Percentiles rank a stretch among this genome's conserved stretches.
phyloP scores from a whole-genome alignment of 163 green algal species.

The Chloroidium sp. region DNA sequence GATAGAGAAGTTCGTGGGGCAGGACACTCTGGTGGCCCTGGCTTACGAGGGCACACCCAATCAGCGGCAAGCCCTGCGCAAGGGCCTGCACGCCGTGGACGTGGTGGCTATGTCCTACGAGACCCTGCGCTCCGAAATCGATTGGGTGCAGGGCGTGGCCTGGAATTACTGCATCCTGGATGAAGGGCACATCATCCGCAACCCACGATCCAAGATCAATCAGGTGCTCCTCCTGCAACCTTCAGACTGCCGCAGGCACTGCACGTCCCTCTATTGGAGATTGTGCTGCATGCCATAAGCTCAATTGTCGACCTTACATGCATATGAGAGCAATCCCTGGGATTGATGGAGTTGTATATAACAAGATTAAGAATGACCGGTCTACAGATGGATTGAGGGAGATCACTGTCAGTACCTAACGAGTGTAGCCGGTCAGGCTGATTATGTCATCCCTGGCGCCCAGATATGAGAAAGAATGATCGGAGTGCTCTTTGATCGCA shows the following conservation, averaged over 20 bases:
- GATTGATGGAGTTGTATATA: too few species aligned
- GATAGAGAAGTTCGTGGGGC: conserved; percentile 50
- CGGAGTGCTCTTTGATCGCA: conserved; percentile 1
- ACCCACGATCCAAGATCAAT: conserved; percentile 56
- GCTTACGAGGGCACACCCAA: conserved; percentile 55
- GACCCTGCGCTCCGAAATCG: conserved; percentile 61
- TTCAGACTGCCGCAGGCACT: neutral
- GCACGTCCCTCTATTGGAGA: neutral
- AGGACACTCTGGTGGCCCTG: conserved; percentile 34
- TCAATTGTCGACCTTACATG: too few species aligned
- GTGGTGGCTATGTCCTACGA: conserved; percentile 90
- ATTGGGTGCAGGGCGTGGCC: conserved; percentile 42
- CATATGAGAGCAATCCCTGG: too few species aligned
- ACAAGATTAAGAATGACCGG: too few species aligned
- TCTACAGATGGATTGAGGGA: too few species aligned
- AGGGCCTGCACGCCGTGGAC: conserved; percentile 25
- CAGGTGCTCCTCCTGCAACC: neutral
- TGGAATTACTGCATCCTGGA: conserved; percentile 94
- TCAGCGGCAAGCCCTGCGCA: conserved; percentile 21
- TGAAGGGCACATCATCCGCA: conserved; percentile 93
- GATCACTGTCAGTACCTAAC: too few species aligned
- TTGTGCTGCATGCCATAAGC: too few species aligned
- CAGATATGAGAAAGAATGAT: too few species aligned
- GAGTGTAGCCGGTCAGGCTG: too few species aligned
- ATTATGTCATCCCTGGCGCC: too few species aligned